A percentile compares a stretch with the other conserved stretches of the same genome.
Conservation (phyloP, 139 green algal species). For the Limnomonas spitsbergensis region DNA sequence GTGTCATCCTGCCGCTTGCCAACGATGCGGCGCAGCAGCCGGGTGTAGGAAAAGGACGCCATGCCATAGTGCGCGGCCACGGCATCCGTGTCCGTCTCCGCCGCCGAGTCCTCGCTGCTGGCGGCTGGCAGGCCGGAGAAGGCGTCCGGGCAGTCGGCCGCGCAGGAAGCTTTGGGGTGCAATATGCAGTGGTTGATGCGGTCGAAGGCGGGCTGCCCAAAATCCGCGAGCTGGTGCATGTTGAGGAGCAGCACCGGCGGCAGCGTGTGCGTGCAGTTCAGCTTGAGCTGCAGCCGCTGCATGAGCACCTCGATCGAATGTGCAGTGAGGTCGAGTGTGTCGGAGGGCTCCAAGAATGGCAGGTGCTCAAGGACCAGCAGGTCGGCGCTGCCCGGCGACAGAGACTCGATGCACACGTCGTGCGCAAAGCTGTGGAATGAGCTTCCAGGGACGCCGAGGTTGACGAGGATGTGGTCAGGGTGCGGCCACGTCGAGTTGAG, state of each 20-base stretch:
- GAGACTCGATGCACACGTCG: background rate
- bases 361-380: background rate
- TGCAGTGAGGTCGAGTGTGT: background rate
- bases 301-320: background rate
- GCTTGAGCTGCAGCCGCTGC: background rate
- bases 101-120: background rate
- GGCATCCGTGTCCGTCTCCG: background rate
- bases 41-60: background rate
- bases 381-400: background rate
- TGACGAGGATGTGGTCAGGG: conserved; percentile 2
- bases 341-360: background rate
- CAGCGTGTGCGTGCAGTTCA: background rate
- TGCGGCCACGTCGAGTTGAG: conserved; percentile 6
- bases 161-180: background rate
- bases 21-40: background rate
- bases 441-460: background rate
- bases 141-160: background rate
- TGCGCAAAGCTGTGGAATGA: background rate
- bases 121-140: background rate
- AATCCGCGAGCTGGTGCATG: background rate
- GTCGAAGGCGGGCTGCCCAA: background rate
- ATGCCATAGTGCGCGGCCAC: background rate
- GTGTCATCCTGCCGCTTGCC: background rate
- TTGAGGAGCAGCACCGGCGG: background rate
- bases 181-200: background rate